Base-by-base conservation (phyloP, 805 yeast genomes). In the Cyberlindnera maritima region DNA sequence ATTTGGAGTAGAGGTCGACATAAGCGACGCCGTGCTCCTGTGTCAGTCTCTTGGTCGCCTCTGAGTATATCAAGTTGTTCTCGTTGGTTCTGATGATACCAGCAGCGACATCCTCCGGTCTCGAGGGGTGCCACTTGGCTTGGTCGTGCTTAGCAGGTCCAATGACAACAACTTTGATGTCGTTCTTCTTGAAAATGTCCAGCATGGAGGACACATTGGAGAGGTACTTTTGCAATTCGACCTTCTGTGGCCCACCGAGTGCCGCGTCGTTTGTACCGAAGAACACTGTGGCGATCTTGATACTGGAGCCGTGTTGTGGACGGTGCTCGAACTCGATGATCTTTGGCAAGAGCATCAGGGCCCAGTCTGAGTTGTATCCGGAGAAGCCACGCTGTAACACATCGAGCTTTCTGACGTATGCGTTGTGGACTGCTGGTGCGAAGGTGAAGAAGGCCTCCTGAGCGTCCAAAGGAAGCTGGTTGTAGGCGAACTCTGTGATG, bases 221-320 rank as follows among this genome's bases (percentile, higher is more conserved):
- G 18, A 63, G 47, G 59, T 66, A 88, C 47, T 74, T 67, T 0
- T 64, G 74, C 3, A 83, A 17, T 1, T 79, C 76, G 11, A 88
- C 88, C 19, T 66, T 65, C 53, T 76, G 80, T 4, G 61, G 57
- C 4, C 74, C 75, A 1, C 60, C 69, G 9, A 67, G 53, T 3
- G 77, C 72, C 0, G 85, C 73, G 62, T 90, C 97, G 59, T 90
- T 90, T 13, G 96, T 77, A 4, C 97, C 97, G 56, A 88, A 80
- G 60, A 85, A 89, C 2, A 89, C 67, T 11, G 81, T 78, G 48
- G 80, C 70, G 11, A 74, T 53, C 2, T 53, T 65, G 42, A 79
- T 66, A 48, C 64, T 61, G 20, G 47, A 35, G 33, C 65, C 60
- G 4, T 50, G 54, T 8, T 19, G n/a, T 6, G 57, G 68, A 1